Conservation (phyloP, 495 filamentous ascomycete species). For the Poronia punctata region DNA sequence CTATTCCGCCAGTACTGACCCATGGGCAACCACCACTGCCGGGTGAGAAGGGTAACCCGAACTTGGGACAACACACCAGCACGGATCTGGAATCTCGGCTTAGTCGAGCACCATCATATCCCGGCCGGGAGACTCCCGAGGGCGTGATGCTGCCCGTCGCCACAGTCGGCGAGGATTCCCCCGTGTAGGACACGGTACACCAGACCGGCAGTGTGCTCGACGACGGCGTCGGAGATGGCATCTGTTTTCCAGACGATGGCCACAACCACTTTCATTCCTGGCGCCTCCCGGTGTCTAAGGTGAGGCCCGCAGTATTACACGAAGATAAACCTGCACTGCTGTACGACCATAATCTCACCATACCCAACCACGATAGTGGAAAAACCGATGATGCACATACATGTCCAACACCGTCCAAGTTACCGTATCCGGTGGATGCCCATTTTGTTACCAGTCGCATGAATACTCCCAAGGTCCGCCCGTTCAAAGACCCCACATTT, state of each 20-base stretch:
- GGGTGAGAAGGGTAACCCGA: slow-evolving; percentile 3
- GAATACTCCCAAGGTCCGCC: slow-evolving; percentile 8
- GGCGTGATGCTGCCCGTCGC: no score
- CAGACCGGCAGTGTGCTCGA: neutral
- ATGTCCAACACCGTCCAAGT: neutral
- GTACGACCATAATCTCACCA: no score
- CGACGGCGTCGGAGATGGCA: neutral
- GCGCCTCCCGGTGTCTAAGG: slow-evolving; percentile 2
- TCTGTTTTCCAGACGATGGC: slow-evolving; percentile 1
- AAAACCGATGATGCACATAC: neutral
- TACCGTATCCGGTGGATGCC: neutral
- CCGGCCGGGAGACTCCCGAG: no score
- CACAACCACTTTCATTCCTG: slow-evolving; percentile 6
- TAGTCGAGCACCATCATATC: no score
- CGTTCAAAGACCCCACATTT: slow-evolving; percentile 3
- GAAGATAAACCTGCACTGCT: neutral
- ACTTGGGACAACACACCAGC: slow-evolving; percentile 7
- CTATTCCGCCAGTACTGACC: slow-evolving; percentile 19
- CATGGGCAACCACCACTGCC: neutral
- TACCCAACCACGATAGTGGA: neutral
- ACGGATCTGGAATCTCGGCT: no score
- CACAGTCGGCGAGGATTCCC: no score
- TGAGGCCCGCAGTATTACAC: neutral
- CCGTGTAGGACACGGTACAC: neutral
- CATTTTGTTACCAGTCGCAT: neutral